A percentile compares a stretch with the other conserved stretches of the same genome.
These are phyloP conservation scores for Bacidia rubella DNA, from an alignment of 495 filamentous ascomycete species.

Conservation along the genomic window DNA sequence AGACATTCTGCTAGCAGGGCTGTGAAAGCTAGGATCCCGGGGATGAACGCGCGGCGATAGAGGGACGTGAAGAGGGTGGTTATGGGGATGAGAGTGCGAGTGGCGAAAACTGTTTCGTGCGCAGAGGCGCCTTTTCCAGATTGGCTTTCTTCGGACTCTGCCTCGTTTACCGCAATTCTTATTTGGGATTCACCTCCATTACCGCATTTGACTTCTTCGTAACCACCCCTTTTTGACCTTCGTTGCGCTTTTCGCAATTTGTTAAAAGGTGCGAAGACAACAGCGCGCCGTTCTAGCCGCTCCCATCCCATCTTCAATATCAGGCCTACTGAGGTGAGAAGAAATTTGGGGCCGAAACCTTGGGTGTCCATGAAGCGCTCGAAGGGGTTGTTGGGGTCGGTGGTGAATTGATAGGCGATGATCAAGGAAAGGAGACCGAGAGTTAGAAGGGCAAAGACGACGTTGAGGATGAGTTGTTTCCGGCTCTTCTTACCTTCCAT, in stretches of 20 bases:
- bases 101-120: not conserved
- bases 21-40: conserved; percentile 4
- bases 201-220: too few relatives aligned
- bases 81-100: not conserved
- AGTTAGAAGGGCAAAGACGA: conserved; percentile 20
- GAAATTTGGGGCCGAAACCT: conserved; percentile 28
- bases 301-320: conserved; percentile 30
- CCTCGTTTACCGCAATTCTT: too few relatives aligned
- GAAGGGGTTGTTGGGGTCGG: conserved; percentile 23
- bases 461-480: not conserved
- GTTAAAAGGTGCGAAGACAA: not conserved
- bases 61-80: not conserved
- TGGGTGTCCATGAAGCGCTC: conserved; percentile 32
- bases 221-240: not conserved
- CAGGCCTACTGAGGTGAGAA: conserved; percentile 29
- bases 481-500: not conserved
- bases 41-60: conserved; percentile 5
- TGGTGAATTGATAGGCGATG: conserved; percentile 28
- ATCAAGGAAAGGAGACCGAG: conserved; percentile 25
- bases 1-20: conserved; percentile 9
- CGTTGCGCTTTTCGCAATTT: not conserved
- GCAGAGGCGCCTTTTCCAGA: not conserved
- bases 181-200: too few relatives aligned
- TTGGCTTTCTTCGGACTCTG: not conserved
- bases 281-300: conserved; percentile 7